Percentiles rank a stretch among this genome's conserved stretches.
phyloP scores from a whole-genome alignment of 2,329 filamentous ascomycete species.

The Pochonia chlamydosporia region DNA sequence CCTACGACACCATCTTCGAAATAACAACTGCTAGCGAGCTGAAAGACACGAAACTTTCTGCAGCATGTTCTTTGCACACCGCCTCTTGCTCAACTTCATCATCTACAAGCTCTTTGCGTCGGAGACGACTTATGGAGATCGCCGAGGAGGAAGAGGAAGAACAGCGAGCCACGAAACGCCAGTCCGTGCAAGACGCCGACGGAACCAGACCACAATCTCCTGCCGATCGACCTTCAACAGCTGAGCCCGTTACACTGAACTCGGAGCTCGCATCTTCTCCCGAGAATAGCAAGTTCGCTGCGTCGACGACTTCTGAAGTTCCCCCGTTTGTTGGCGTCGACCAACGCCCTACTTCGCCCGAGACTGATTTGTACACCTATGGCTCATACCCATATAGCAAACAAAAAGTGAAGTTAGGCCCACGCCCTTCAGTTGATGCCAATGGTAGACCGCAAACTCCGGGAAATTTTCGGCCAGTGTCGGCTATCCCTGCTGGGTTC shows the following conservation, averaged over 20 bases:
- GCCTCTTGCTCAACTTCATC: constrained; percentile 82
- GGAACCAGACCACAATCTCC: constrained; percentile 23
- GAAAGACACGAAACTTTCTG: constrained; percentile 80
- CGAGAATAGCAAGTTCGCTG: constrained; percentile 43
- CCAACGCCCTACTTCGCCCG: constrained; percentile 40
- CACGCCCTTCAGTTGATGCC: constrained; percentile 69
- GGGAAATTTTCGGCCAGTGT: constrained; percentile 63
- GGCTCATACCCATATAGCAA: constrained; percentile 46
- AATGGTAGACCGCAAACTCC: constrained; percentile 55
- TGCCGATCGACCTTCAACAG: constrained; percentile 14
- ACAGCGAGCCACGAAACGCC: constrained; percentile 49
- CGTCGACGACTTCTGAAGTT: constrained; percentile 40
- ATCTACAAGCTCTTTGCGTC: constrained; percentile 71
- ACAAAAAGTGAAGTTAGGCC: constrained; percentile 83
- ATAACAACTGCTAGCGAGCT: constrained; percentile 72
- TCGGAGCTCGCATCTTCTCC: constrained; percentile 45
- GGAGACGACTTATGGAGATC: constrained; percentile 81
- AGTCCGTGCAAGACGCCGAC: constrained; percentile 46
- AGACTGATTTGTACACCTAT: constrained; percentile 43
- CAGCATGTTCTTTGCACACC: constrained; percentile 83
- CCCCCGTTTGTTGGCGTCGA: constrained; percentile 45
- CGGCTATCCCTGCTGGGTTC: constrained; percentile 74
- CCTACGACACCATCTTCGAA: constrained; percentile 79
- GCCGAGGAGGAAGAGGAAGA: constrained; percentile 87
- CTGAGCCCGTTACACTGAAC: constrained; percentile 42